phyloP scores from a whole-genome alignment of 2,329 filamentous ascomycete genomes.

The Pseudopithomyces chartarum region DNA sequence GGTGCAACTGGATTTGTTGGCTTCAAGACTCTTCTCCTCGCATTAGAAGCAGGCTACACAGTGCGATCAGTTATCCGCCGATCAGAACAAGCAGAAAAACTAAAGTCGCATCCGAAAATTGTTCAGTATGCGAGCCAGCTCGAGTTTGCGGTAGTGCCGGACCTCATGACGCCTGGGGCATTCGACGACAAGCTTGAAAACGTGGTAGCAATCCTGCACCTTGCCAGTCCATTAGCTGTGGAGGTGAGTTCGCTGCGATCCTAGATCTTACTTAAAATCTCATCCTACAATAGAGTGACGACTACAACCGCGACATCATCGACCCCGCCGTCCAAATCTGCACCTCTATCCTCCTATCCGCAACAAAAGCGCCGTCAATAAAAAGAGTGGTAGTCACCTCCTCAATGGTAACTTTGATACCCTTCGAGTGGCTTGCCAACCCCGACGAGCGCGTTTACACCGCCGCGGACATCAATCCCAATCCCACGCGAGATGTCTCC shows the following conservation, averaged over 20 bases:
- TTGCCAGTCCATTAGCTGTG: conserved; percentile 11
- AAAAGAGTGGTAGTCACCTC: conserved; percentile 16
- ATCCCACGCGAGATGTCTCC: conserved; percentile 4
- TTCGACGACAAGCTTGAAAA: conserved; percentile 11
- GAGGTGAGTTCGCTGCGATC: conserved; percentile 1
- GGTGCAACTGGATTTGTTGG: conserved; percentile 14
- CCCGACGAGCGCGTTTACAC: conserved; percentile 8
- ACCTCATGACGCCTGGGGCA: conserved; percentile 7
- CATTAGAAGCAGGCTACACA: conserved; percentile 10
- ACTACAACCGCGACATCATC: conserved; percentile 26
- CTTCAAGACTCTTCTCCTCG: conserved; percentile 13
- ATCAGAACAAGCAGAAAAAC: conserved; percentile 11
- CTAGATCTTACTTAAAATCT: no score
- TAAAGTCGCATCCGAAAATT: conserved; percentile 7
- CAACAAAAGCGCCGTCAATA: conserved; percentile 4
- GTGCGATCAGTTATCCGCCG: conserved; percentile 15
- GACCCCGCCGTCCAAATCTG: conserved; percentile 12
- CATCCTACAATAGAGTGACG: conserved; percentile 6
- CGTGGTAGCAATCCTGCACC: conserved; percentile 12
- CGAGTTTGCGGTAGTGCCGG: conserved; percentile 8
- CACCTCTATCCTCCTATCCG: conserved; percentile 6
- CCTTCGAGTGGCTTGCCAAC: conserved; percentile 9
- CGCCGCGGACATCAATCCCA: conserved; percentile 9
- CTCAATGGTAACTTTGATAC: conserved; percentile 13
- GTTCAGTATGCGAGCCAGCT: conserved; percentile 8